Percentiles rank a stretch among this genome's conserved stretches.
Evolutionary conservation across 371 early-diverging fungal genomes (phyloP).

Genomic region (Zychaea mexicana): DNA sequence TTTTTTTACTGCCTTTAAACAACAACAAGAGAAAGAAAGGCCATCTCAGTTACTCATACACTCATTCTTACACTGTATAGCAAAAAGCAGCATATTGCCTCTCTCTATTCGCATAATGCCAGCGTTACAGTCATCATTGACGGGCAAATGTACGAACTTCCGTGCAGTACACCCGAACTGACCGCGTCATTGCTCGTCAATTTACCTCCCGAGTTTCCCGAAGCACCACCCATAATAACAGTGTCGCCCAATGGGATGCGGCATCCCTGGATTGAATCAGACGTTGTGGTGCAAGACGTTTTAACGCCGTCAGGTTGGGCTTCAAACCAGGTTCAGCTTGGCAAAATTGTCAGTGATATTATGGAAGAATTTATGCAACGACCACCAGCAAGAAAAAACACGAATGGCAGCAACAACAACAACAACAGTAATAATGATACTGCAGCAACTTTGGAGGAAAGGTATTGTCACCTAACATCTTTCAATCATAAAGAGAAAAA

Average conservation of each 20-base stretch:
- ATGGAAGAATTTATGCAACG: conserved; percentile 46
- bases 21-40: background rate
- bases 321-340: conserved; percentile 38
- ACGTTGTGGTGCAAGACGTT: conserved; percentile 46
- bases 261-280: conserved; percentile 61
- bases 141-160: conserved; percentile 47
- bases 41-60: too few species aligned
- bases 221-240: conserved; percentile 61
- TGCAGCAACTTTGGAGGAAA: conserved; percentile 19
- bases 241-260: conserved; percentile 54
- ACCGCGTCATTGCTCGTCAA: conserved; percentile 38
- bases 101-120: conserved; percentile 35
- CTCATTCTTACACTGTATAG: conserved; percentile 10
- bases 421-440: conserved; percentile 13
- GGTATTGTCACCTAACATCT: conserved; percentile 8
- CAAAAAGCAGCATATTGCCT: conserved; percentile 43
- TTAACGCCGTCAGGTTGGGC: conserved; percentile 23
- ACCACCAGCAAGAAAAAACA: conserved; percentile 35
- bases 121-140: conserved; percentile 30
- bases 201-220: conserved; percentile 54
- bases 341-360: conserved; percentile 55
- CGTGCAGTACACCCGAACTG: conserved; percentile 21
- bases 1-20: background rate
- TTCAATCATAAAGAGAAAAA: background rate
- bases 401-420: conserved; percentile 29